Evolutionary conservation across 1,284 basidiomycete genomes (phyloP).

Genomic region (Heterobasidion occidentale): DNA sequence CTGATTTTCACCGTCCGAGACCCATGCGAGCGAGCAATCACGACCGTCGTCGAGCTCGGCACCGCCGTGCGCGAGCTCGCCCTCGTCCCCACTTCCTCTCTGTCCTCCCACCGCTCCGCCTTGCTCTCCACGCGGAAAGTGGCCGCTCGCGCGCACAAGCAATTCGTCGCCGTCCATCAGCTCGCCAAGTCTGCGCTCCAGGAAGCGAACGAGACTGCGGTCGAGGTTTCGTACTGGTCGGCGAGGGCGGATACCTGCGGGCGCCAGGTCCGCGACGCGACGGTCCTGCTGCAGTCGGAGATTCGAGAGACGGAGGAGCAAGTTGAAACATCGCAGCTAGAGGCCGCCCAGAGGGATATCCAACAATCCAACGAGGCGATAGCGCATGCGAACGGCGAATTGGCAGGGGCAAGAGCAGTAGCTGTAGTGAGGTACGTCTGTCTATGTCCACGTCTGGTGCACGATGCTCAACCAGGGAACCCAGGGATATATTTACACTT

Average conservation of each 20-base stretch:
- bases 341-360: neutral
- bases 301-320: neutral
- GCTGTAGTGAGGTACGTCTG: neutral
- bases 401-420: neutral
- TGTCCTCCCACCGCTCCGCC: neutral
- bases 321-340: neutral
- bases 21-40: neutral
- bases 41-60: constrained; percentile 1
- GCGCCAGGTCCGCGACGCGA: neutral
- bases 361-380: neutral
- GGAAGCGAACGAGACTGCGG: neutral
- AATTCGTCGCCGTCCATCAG: neutral
- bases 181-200: neutral
- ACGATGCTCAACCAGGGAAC: neutral
- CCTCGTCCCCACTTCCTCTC: neutral
- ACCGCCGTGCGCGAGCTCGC: neutral
- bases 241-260: neutral
- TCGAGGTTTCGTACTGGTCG: constrained; percentile 1
- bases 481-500: neutral
- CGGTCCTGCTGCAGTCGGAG: neutral
- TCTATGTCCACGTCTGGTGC: neutral
- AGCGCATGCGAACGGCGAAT: neutral
- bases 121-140: neutral
- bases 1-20: neutral
- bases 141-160: neutral